Evolutionary conservation across 169 alveolate genomes (phyloP).

Genomic region (Theileria sp.): DNA sequence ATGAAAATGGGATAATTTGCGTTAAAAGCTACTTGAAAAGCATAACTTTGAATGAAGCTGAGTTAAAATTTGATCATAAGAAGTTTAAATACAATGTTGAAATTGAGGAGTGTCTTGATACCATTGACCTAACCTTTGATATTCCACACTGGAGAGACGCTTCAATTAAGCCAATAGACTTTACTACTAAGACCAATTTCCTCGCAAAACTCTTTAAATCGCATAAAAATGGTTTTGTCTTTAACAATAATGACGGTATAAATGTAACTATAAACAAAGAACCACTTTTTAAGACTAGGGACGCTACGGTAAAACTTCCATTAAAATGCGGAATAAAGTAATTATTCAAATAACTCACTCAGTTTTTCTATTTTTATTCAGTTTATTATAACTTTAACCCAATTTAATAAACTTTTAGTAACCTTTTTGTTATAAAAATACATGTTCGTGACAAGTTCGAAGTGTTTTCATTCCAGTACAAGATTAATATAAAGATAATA

Average conservation of each 20-base stretch:
- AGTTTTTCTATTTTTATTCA: neutral
- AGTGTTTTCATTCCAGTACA: neutral
- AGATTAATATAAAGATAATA: constrained; percentile 25
- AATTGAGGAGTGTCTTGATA: constrained; percentile 17
- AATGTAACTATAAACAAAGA: constrained; percentile 24
- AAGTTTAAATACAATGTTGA: constrained; percentile 24
- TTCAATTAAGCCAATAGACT: neutral
- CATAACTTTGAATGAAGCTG: constrained; percentile 26
- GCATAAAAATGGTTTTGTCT: neutral
- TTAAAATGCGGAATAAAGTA: constrained; percentile 50
- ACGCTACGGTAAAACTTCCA: constrained; percentile 15
- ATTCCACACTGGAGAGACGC: constrained; percentile 41
- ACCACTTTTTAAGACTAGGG: constrained; percentile 8
- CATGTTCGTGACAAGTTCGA: neutral
- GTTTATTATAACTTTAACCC: too few species aligned
- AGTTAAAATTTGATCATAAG: constrained; percentile 20
- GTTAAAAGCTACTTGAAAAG: constrained; percentile 8
- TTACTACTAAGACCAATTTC: neutral
- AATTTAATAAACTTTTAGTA: neutral
- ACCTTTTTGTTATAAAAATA: constrained; percentile 9
- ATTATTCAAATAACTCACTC: neutral
- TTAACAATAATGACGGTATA: constrained; percentile 9
- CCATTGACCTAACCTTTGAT: constrained; percentile 21
- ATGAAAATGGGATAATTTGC: neutral
- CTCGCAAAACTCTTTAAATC: neutral